Percentiles rank a stretch among this genome's conserved stretches.
phyloP scores from a whole-genome alignment of 2,329 filamentous ascomycete genomes.

The Claviceps purpurea region DNA sequence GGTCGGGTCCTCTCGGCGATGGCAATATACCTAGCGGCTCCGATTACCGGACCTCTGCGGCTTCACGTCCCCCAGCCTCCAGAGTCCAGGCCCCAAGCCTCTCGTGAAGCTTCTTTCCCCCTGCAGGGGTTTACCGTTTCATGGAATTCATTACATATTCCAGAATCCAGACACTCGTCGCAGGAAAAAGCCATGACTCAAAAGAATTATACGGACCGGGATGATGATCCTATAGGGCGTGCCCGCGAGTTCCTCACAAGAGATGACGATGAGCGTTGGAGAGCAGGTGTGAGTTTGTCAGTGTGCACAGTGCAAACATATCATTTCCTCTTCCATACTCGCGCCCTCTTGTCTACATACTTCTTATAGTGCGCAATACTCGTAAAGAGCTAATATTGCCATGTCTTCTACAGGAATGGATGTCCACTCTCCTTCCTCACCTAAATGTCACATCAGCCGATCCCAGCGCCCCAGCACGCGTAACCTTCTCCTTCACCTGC shows the following conservation, averaged over 20 bases:
- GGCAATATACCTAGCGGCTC: no score
- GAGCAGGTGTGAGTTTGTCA: conserved; percentile 17
- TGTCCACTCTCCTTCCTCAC: conserved; percentile 26
- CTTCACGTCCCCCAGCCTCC: not conserved
- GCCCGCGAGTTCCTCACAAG: conserved; percentile 18
- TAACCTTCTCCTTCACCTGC: conserved; percentile 35
- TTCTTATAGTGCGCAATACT: not conserved
- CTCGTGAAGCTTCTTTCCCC: no score
- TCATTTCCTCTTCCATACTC: not conserved
- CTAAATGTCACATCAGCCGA: conserved; percentile 27
- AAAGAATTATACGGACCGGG: conserved; percentile 10
- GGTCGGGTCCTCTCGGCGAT: no score
- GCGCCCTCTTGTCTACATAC: not conserved
- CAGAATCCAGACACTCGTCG: not conserved
- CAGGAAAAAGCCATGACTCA: conserved; percentile 5
- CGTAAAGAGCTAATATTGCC: no score
- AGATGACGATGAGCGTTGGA: conserved; percentile 15
- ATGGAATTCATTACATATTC: no score
- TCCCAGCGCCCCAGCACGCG: conserved; percentile 19
- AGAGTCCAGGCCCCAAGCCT: no score
- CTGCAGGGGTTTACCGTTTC: no score
- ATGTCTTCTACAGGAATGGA: conserved; percentile 28
- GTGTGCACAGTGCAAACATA: not conserved
- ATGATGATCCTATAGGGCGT: conserved; percentile 19
- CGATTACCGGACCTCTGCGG: no score